Conservation (phyloP, 768 basidiomycete species). For the Myochromella boudieri region DNA sequence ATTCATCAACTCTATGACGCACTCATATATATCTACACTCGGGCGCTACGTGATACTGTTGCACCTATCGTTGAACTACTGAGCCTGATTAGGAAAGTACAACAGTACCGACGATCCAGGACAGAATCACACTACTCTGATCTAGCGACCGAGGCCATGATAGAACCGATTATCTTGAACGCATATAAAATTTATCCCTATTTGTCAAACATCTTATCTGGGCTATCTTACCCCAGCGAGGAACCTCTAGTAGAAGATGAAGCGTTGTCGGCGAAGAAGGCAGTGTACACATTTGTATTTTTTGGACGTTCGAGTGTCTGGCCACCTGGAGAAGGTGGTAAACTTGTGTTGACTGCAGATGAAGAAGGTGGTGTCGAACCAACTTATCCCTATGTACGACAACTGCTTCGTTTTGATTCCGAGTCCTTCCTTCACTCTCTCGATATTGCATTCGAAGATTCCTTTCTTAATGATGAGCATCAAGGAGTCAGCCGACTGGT, state of each 20-base stretch:
- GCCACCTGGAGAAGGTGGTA: constrained; percentile 72
- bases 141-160: constrained; percentile 28
- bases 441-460: constrained; percentile 93
- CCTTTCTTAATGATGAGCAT: constrained; percentile 80
- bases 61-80: constrained; percentile 87
- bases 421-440: constrained; percentile 93
- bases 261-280: constrained; percentile 65
- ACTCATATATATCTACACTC: constrained; percentile 90
- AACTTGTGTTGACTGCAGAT: constrained; percentile 71
- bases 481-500: constrained; percentile 70
- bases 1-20: constrained; percentile 86
- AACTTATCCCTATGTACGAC: constrained; percentile 86
- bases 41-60: constrained; percentile 84
- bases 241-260: constrained; percentile 66
- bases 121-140: constrained; percentile 30
- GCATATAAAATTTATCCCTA: constrained; percentile 94
- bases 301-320: constrained; percentile 76
- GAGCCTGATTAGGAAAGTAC: constrained; percentile 68
- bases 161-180: constrained; percentile 64
- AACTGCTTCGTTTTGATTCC: constrained; percentile 84
- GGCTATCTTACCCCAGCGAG: constrained; percentile 85
- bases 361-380: constrained; percentile 76
- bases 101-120: constrained; percentile 46
- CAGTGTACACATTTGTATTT: constrained; percentile 83
- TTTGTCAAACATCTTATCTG: constrained; percentile 76